phyloP scores from a whole-genome alignment of 257 asterid species.

The Avicennia marina region DNA sequence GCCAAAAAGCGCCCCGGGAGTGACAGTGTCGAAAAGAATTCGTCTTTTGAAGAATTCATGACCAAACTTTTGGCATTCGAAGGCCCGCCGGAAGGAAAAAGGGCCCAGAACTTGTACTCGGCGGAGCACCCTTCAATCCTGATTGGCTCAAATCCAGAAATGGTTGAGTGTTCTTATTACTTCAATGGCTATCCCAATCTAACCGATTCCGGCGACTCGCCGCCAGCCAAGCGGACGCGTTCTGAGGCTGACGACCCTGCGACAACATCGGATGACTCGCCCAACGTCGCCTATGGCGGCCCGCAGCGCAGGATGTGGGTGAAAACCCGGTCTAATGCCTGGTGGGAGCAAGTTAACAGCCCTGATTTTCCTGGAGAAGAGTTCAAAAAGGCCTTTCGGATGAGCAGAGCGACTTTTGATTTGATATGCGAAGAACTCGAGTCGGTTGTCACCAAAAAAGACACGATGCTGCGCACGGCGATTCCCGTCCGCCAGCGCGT shows the following conservation, averaged over 20 bases:
- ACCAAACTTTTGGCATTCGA: too few species aligned
- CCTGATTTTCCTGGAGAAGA: conserved; percentile 70
- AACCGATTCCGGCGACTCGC: not conserved
- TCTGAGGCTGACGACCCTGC: not conserved
- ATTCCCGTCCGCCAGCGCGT: conserved; percentile 90
- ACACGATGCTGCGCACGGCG: conserved; percentile 83
- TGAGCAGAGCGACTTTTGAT: conserved; percentile 69
- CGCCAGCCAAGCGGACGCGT: not conserved
- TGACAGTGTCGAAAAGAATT: too few species aligned
- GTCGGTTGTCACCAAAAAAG: conserved; percentile 56
- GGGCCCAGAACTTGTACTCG: too few species aligned
- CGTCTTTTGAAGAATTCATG: too few species aligned
- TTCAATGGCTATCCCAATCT: too few species aligned
- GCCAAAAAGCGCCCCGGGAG: conserved; percentile 24
- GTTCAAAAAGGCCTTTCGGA: conserved; percentile 55
- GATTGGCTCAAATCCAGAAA: too few species aligned
- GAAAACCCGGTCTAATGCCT: conserved; percentile 65
- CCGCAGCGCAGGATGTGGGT: conserved; percentile 72
- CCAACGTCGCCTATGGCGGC: not conserved
- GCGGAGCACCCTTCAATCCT: too few species aligned
- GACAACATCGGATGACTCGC: not conserved
- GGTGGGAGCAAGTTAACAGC: conserved; percentile 80
- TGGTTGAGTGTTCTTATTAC: too few species aligned
- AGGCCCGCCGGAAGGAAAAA: too few species aligned
- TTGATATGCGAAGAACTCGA: conserved; percentile 66